A percentile compares a stretch with the other conserved stretches of the same genome.
Conservation (phyloP, 2,329 filamentous ascomycete genomes). For the Huntiella moniliformis region DNA sequence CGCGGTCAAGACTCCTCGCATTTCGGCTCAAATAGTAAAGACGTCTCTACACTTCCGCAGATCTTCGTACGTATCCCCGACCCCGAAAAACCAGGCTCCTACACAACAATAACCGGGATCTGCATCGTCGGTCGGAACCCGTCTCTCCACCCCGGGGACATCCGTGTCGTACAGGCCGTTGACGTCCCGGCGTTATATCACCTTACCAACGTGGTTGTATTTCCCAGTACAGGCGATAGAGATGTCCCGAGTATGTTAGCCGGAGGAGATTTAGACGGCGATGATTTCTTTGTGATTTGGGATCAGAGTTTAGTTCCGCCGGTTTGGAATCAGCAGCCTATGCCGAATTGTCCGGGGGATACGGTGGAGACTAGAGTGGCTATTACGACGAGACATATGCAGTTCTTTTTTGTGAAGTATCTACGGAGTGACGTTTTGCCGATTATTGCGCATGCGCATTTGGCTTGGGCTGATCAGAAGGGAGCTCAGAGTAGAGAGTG, state of each 20-base stretch:
- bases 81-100: constrained; percentile 34
- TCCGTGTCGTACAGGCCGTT: constrained; percentile 72
- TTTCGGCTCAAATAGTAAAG: constrained; percentile 23
- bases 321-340: constrained; percentile 54
- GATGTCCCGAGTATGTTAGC: constrained; percentile 89
- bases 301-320: constrained; percentile 53
- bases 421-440: constrained; percentile 79
- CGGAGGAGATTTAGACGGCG: constrained; percentile 85
- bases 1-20: constrained; percentile 46
- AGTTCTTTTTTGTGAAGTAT: constrained; percentile 73
- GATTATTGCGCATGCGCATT: constrained; percentile 63
- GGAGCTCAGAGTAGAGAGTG: constrained; percentile 55
- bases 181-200: constrained; percentile 55
- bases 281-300: constrained; percentile 93
- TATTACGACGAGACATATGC: constrained; percentile 56
- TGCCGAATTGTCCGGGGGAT: constrained; percentile 38
- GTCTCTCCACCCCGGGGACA: constrained; percentile 80
- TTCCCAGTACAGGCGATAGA: constrained; percentile 65
- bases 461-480: constrained; percentile 52
- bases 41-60: constrained; percentile 46
- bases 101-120: constrained; percentile 53
- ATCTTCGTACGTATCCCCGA: constrained; percentile 73
- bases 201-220: constrained; percentile 68
- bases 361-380: constrained; percentile 21
- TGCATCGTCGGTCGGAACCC: constrained; percentile 84